phyloP scores from a whole-genome alignment of 2,329 filamentous ascomycete species.

The Cordyceps militaris region DNA sequence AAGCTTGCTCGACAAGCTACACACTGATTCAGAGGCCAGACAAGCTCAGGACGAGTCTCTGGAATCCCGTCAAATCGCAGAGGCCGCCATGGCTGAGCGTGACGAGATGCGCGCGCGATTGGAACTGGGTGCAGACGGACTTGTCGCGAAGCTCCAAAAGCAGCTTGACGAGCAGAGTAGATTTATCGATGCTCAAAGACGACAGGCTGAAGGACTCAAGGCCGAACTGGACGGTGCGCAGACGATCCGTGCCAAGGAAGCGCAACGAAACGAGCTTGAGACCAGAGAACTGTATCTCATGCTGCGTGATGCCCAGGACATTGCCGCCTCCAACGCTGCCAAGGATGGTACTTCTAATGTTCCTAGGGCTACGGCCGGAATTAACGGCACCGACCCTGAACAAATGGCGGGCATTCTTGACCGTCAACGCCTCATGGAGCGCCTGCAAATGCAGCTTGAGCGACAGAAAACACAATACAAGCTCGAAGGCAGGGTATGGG shows the following conservation, averaged over 20 bases:
- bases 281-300: constrained; percentile 96
- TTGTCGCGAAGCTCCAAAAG: constrained; percentile 87
- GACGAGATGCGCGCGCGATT: constrained; percentile 89
- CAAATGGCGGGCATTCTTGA: constrained; percentile 91
- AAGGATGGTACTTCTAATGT: constrained; percentile 41
- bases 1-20: constrained; percentile 86
- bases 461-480: constrained; percentile 97
- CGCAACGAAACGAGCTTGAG: constrained; percentile 91
- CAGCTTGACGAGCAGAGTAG: constrained; percentile 89
- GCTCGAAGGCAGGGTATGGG: constrained; percentile 88
- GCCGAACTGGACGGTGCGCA: constrained; percentile 84
- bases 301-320: constrained; percentile 94
- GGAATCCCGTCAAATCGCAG: constrained; percentile 85
- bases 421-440: constrained; percentile 84
- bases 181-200: constrained; percentile 80
- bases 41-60: constrained; percentile 87
- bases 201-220: constrained; percentile 82
- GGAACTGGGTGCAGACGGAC: constrained; percentile 84
- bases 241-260: constrained; percentile 77
- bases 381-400: constrained; percentile 53
- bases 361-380: constrained; percentile 39
- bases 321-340: constrained; percentile 75
- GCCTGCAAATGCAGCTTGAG: constrained; percentile 90
- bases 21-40: constrained; percentile 91
- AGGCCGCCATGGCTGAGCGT: constrained; percentile 90